Percentiles rank a stretch among this genome's conserved stretches.
These are phyloP conservation scores for Rhododendron griersonianum DNA, from an alignment of 148 eudicot genomes.

Conservation along the genomic window DNA sequence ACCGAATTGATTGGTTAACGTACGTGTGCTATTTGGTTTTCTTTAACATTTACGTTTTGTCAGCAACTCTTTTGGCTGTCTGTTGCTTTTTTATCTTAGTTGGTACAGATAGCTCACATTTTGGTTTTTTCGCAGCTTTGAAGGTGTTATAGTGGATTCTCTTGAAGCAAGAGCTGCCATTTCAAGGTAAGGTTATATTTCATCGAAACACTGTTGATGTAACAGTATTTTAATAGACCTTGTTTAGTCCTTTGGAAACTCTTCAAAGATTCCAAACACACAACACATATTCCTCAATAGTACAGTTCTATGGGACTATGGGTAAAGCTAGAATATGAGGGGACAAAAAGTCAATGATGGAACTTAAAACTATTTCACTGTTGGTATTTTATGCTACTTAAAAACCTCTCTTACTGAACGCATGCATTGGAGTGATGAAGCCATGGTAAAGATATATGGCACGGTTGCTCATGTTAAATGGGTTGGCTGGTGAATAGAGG, in stretches of 20 bases:
- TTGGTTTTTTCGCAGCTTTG: slow-evolving; percentile 56
- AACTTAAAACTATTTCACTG: neutral
- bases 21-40: slow-evolving; percentile 47
- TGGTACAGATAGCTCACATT: slow-evolving; percentile 16
- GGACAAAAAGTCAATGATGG: neutral
- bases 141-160: slow-evolving; percentile 80
- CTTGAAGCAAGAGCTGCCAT: slow-evolving; percentile 72
- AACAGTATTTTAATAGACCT: neutral
- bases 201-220: neutral
- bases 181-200: slow-evolving; percentile 47
- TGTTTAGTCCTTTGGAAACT: neutral
- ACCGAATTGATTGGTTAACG: slow-evolving; percentile 85
- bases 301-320: neutral
- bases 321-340: neutral
- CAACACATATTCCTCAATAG: neutral
- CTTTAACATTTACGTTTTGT: slow-evolving; percentile 21
- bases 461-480: neutral
- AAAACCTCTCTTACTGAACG: neutral
- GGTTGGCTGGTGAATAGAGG: neutral
- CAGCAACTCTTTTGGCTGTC: slow-evolving; percentile 1
- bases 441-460: neutral
- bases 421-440: neutral
- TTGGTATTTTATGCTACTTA: neutral
- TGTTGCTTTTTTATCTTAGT: neutral
- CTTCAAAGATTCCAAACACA: neutral